Conservation (phyloP, 2,329 filamentous ascomycete genomes). For the Sporothrix euskadiensis region DNA sequence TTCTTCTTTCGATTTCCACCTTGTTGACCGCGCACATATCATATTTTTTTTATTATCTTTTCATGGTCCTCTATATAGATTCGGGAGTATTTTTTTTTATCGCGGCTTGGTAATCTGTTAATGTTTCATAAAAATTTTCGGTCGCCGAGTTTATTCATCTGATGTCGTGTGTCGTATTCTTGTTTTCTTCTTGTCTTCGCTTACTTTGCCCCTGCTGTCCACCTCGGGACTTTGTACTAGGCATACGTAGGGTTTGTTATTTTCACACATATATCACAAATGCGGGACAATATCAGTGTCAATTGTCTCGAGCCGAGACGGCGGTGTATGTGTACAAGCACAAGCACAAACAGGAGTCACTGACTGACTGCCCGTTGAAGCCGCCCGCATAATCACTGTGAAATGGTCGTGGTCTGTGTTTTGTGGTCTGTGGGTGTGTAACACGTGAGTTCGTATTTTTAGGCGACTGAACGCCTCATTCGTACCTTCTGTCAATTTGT, state of each 20-base stretch:
- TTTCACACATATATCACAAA: neutral
- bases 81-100: neutral
- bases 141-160: neutral
- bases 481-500: neutral
- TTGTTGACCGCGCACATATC: neutral
- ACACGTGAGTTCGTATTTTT: constrained; percentile 14
- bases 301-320: neutral
- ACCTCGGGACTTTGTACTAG: neutral
- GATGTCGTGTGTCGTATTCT: neutral
- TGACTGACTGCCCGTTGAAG: constrained; percentile 3
- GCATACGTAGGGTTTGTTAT: neutral
- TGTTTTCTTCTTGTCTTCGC: neutral
- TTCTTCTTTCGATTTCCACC: neutral
- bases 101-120: neutral
- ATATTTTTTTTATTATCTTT: neutral
- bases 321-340: neutral
- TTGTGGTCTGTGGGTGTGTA: neutral
- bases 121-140: neutral
- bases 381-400: neutral
- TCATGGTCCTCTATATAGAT: neutral
- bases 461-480: neutral
- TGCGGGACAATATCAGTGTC: neutral
- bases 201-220: neutral
- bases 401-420: neutral
- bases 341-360: neutral